Evolutionary conservation across 75 land plant species (phyloP).

Genomic region (Gnetum montanum): DNA sequence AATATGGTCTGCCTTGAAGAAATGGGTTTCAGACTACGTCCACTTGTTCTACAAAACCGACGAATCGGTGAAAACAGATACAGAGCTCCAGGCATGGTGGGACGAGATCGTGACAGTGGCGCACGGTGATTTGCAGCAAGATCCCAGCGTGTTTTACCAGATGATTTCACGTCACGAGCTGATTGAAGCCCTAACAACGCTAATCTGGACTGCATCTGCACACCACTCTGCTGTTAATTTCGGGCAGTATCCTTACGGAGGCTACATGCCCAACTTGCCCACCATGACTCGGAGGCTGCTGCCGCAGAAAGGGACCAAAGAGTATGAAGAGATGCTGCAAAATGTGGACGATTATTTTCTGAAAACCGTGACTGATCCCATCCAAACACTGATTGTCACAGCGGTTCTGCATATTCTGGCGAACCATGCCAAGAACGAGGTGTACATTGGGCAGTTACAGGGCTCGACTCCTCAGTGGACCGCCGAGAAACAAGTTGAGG

Average conservation of each 20-base stretch:
- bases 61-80: conserved; percentile 8
- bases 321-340: conserved; percentile 4
- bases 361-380: conserved; percentile 19
- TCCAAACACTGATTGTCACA: conserved; percentile 37
- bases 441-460: conserved; percentile 30
- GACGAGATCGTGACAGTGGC: conserved; percentile 18
- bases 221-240: conserved; percentile 49
- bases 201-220: conserved; percentile 30
- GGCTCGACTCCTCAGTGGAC: conserved; percentile 20
- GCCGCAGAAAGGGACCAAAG: conserved; percentile 18
- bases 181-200: conserved; percentile 8
- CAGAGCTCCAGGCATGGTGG: conserved; percentile 40
- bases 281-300: conserved; percentile 14
- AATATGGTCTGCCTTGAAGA: conserved; percentile 18
- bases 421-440: conserved; percentile 40
- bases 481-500: not conserved
- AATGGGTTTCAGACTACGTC: conserved; percentile 27
- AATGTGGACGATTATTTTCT: conserved; percentile 17
- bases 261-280: conserved; percentile 35
- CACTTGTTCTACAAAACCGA: conserved; percentile 18
- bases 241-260: conserved; percentile 33
- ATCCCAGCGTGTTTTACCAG: conserved; percentile 12
- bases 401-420: conserved; percentile 30
- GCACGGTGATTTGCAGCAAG: conserved; percentile 28
- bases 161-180: conserved; percentile 3